A percentile compares a stretch with the other conserved stretches of the same genome.
Evolutionary conservation across 73 alveolate species (phyloP).

Genomic region (Paraurostyla sp.): DNA sequence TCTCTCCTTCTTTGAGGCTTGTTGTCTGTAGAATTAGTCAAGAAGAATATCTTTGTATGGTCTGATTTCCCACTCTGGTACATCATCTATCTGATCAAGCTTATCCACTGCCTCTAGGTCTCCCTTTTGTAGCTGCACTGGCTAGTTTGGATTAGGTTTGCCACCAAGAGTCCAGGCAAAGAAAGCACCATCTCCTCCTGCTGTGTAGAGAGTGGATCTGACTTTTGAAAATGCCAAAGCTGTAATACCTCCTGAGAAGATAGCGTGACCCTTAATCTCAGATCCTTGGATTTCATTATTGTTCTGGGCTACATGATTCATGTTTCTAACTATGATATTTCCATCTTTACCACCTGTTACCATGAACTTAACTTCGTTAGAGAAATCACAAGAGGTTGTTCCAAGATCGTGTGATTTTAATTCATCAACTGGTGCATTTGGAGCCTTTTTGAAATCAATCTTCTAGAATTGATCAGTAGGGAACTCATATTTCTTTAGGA

Average conservation of each 20-base stretch:
- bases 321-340: constrained; percentile 85
- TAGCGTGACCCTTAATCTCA: constrained; percentile 89
- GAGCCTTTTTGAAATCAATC: constrained; percentile 89
- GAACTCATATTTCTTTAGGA: constrained; percentile 89
- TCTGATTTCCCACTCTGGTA: constrained; percentile 61
- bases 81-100: constrained; percentile 68
- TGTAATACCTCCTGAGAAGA: constrained; percentile 92
- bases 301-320: constrained; percentile 77
- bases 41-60: constrained; percentile 75
- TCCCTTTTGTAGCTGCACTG: constrained; percentile 61
- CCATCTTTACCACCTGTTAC: constrained; percentile 97
- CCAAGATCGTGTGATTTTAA: constrained; percentile 91
- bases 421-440: constrained; percentile 95
- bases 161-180: constrained; percentile 86
- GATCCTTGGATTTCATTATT: constrained; percentile 65
- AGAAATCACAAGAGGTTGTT: constrained; percentile 80
- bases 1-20: constrained; percentile 78
- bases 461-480: constrained; percentile 90
- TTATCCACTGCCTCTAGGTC: constrained; percentile 73
- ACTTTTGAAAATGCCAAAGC: constrained; percentile 85
- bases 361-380: constrained; percentile 80
- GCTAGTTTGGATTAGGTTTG: constrained; percentile 68
- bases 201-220: constrained; percentile 85
- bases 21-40: constrained; percentile 72
- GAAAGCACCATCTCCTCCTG: constrained; percentile 96